A percentile compares a stretch with the other conserved stretches of the same genome.
Evolutionary conservation across 2,329 filamentous ascomycete genomes (phyloP).

Genomic region (Xylariaceae sp.): DNA sequence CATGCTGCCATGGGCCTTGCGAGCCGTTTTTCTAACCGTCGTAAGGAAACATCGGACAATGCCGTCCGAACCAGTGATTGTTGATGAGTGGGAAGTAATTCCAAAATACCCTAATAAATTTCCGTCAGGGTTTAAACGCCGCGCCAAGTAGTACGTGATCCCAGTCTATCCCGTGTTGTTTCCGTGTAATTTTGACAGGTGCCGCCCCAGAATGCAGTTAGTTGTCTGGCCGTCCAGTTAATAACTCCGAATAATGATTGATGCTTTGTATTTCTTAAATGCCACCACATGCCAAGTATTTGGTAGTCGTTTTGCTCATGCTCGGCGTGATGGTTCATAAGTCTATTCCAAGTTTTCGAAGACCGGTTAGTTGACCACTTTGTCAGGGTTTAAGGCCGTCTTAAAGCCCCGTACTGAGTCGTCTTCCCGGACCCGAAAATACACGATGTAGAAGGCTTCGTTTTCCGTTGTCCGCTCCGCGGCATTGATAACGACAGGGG

Average conservation of each 20-base stretch:
- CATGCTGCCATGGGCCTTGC: background rate
- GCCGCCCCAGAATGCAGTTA: conserved; percentile 19
- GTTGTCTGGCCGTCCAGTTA: conserved; percentile 24
- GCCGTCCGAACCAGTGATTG: background rate
- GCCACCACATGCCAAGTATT: conserved; percentile 8
- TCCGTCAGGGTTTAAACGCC: conserved; percentile 22
- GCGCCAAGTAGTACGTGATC: conserved; percentile 20
- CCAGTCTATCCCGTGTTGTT: conserved; percentile 24
- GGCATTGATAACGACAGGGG: conserved; percentile 32
- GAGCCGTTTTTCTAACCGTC: background rate
- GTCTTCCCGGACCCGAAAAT: conserved; percentile 35
- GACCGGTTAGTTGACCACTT: background rate
- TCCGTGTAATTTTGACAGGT: conserved; percentile 26
- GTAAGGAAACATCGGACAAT: background rate
- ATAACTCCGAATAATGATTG: conserved; percentile 25
- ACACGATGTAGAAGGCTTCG: conserved; percentile 46
- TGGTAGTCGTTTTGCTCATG: conserved; percentile 4
- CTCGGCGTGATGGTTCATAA: conserved; percentile 8
- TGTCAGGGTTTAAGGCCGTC: background rate
- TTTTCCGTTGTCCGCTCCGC: conserved; percentile 33
- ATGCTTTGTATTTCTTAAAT: conserved; percentile 16
- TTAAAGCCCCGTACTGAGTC: conserved; percentile 17
- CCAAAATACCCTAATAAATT: conserved; percentile 5
- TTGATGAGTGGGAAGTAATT: conserved; percentile 22
- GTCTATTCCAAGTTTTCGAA: conserved; percentile 5